Evolutionary conservation across 1,284 basidiomycete genomes (phyloP), one percentile per base, ranked within the genome.

Genomic region (Trichosporon coremiiforme): DNA sequence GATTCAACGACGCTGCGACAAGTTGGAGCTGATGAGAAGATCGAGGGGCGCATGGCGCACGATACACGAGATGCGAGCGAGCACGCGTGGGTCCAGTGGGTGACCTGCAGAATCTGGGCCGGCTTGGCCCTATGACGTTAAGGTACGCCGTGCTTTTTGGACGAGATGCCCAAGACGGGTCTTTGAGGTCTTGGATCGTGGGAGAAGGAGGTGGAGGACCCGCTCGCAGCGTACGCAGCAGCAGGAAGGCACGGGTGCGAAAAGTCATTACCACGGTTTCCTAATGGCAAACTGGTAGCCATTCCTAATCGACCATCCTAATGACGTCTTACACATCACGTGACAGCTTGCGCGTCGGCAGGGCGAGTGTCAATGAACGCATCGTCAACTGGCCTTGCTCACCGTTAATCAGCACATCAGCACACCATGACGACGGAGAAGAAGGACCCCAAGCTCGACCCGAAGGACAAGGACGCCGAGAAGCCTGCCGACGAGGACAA

Each of bases 401-500:
- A n/a, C 13, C 55, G 25, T 60, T 60, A 17, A 33, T 33, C 57
- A 9, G 13, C 55, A 20, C 53, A 55, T 20, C 13, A 31, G 2
- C 57, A 6, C 15, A 60, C 57, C 29, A 60, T 60, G 57, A 60
- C 57, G 31, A 60, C 57, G 29, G 57, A 60, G 9, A 29, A 29
- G 57, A 60, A 68, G 33, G 69, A 68, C 38, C 12, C 45, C 35
- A 17, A 35, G 10, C 4, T 55, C 13, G 36, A 53, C 36, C 33
- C 65, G 15, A 50, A 31, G 25, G 62, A 25, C 50, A 64, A 68
- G 22, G 57, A 68, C 33, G 66, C 7, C 13, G 29, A 64, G 57
- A 60, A 66, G 66, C 5, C 36, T 29, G 66, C 33, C 29, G 57
- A 38, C 55, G 55, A 69, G 41, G 57, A 53, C 2, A 64, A 64